A percentile compares a stretch with the other conserved stretches of the same genome.
Conservation (phyloP, 2,329 filamentous ascomycete genomes). For the Ploettnerulaceae sp. region DNA sequence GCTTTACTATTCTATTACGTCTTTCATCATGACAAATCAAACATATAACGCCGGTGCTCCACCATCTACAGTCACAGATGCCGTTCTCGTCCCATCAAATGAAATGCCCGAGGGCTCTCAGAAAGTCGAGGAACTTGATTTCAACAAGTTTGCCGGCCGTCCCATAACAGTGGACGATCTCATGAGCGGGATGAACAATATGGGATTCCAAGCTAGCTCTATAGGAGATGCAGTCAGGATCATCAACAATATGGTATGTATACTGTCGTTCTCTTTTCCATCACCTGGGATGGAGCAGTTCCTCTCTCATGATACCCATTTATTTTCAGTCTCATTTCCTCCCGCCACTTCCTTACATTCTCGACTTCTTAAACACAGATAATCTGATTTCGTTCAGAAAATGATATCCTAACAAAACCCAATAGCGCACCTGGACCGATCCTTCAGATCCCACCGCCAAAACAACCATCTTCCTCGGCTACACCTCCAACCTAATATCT, state of each 20-base stretch:
- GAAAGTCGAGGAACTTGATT: slow-evolving; percentile 86
- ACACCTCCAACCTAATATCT: slow-evolving; percentile 96
- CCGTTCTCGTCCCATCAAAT: slow-evolving; percentile 79
- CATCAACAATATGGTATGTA: slow-evolving; percentile 84
- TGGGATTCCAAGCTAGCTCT: slow-evolving; percentile 79
- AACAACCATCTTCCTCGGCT: slow-evolving; percentile 94
- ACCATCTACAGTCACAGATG: slow-evolving; percentile 65
- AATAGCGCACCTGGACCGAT: slow-evolving; percentile 78
- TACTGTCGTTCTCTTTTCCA: neutral
- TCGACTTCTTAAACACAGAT: too few species aligned
- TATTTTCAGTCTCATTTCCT: too few species aligned
- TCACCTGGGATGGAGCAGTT: neutral
- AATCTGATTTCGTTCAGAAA: too few species aligned
- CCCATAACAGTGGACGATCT: slow-evolving; percentile 84
- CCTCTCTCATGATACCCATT: too few species aligned
- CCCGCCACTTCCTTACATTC: too few species aligned
- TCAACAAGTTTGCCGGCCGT: slow-evolving; percentile 70
- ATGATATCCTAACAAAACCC: too few species aligned
- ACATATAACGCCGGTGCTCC: slow-evolving; percentile 3
- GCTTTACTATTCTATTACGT: too few species aligned
- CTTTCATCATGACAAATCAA: slow-evolving; percentile 7
- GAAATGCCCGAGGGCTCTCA: slow-evolving; percentile 74
- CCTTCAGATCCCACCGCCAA: slow-evolving; percentile 70
- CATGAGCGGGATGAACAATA: slow-evolving; percentile 73
- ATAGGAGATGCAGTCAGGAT: slow-evolving; percentile 85